Evolutionary conservation across 1,284 basidiomycete species (phyloP), one percentile per base, ranked within the genome.

Genomic region (Ganoderma sinense): DNA sequence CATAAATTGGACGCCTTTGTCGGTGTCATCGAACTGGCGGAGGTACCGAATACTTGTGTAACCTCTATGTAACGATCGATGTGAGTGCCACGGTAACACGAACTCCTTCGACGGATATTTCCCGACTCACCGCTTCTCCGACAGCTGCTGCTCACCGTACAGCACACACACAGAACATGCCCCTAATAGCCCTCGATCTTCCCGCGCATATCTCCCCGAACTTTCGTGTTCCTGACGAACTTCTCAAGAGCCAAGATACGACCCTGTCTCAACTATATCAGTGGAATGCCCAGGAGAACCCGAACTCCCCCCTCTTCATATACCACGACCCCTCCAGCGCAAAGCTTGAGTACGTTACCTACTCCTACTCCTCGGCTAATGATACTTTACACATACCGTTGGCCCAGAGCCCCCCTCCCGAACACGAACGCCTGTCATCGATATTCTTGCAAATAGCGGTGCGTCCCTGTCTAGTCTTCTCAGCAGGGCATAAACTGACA

Each of bases 391-490:
- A 23, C 64, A 66, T 11, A 36, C 13, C 5, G 58, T 66, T 3
- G 62, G 64, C n/a, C 31, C 16, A 14, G 23, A 51, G 4, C n/a
- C n/a, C n/a, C n/a, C n/a, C n/a, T n/a, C n/a, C n/a, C n/a, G n/a
- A n/a, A n/a, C n/a, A n/a, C n/a, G 31, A 4, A 64, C 53, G n/a
- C 75, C 74, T 39, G 67, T 77, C 6, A 68, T 78, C 39, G 70
- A 74, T 4, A 69, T 78, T 58, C 71, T 67, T 31, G 68, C 58
- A n/a, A 67, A 62, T 36, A 36, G 64, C 23, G 69, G 67, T 72
- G 59, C 51, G 51, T 26, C 10, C n/a, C n/a, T n/a, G n/a, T n/a
- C n/a, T n/a, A n/a, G n/a, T n/a, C n/a, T n/a, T n/a, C n/a, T n/a
- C n/a, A n/a, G n/a, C n/a, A n/a, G n/a, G n/a, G n/a, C n/a, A n/a